Conservation (phyloP, 192 early-diverging fungal genomes). For the Allomyces macrogynus region DNA sequence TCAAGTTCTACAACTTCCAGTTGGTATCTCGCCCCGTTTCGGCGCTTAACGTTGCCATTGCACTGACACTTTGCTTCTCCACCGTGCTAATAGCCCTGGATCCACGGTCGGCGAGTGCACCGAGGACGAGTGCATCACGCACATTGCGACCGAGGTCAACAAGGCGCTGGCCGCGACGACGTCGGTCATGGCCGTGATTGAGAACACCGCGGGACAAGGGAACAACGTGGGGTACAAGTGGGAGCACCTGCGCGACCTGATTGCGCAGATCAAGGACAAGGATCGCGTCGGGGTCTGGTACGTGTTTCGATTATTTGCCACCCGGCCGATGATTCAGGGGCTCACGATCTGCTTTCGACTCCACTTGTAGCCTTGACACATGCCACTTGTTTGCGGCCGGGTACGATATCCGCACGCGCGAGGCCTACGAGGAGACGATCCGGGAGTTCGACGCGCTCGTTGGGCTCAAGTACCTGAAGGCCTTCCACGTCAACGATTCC, state of each 20-base stretch:
- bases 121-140: slow-evolving; percentile 6
- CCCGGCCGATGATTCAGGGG: no score
- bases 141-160: slow-evolving; percentile 13
- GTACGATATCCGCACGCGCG: slow-evolving; percentile 18
- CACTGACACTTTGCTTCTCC: no score
- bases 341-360: no score
- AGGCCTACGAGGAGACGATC: slow-evolving; percentile 13
- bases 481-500: slow-evolving; percentile 21
- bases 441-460: slow-evolving; percentile 13
- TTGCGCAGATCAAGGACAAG: slow-evolving; percentile 14
- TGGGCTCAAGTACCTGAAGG: slow-evolving; percentile 18
- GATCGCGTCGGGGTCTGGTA: slow-evolving; percentile 14
- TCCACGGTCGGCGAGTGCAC: slow-evolving; percentile 13
- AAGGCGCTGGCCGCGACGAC: slow-evolving; percentile 9
- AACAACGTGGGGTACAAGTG: slow-evolving; percentile 13
- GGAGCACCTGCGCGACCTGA: slow-evolving; percentile 13
- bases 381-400: slow-evolving; percentile 20
- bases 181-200: slow-evolving; percentile 14
- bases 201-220: slow-evolving; percentile 21
- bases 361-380: slow-evolving; percentile 14
- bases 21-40: background rate
- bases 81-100: background rate
- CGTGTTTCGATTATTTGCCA: no score
- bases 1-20: slow-evolving; percentile 22
- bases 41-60: no score